Conservation (phyloP, 306 rosid species). For the Fagus sylvatica region DNA sequence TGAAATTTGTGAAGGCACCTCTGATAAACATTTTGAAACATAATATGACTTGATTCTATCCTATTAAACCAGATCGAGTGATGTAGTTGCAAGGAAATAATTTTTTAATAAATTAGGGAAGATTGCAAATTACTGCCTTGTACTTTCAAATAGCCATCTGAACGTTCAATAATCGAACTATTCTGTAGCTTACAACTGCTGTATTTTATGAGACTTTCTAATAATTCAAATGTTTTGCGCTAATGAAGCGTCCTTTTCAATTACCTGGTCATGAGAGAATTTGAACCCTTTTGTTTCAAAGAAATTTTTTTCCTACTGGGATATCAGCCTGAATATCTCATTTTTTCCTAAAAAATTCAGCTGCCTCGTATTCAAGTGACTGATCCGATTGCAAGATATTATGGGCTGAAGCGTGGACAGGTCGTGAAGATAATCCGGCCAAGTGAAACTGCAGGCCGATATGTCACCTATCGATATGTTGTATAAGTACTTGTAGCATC, state of each 20-base stretch:
- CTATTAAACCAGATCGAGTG: too few species aligned
- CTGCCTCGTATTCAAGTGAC: conserved; percentile 83
- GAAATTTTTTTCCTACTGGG: neutral
- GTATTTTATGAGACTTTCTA: neutral
- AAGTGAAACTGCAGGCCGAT: conserved; percentile 89
- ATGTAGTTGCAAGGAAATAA: too few species aligned
- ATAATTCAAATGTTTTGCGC: neutral
- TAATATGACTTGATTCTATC: too few species aligned
- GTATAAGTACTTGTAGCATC: conserved; percentile 28
- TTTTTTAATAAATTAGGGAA: too few species aligned
- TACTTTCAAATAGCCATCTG: too few species aligned
- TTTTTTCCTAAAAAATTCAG: too few species aligned
- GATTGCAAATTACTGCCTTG: too few species aligned
- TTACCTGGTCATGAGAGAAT: neutral
- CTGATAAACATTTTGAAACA: too few species aligned
- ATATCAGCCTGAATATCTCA: neutral
- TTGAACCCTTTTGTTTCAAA: too few species aligned
- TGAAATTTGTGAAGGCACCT: too few species aligned
- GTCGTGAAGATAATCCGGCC: conserved; percentile 84
- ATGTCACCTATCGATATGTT: conserved; percentile 77
- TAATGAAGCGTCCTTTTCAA: neutral
- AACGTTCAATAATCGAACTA: too few species aligned
- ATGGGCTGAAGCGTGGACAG: conserved; percentile 88
- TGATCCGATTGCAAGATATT: conserved; percentile 84
- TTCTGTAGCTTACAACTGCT: too few species aligned